Evolutionary conservation across 2,329 filamentous ascomycete genomes (phyloP).

Genomic region (Onygenales sp.): DNA sequence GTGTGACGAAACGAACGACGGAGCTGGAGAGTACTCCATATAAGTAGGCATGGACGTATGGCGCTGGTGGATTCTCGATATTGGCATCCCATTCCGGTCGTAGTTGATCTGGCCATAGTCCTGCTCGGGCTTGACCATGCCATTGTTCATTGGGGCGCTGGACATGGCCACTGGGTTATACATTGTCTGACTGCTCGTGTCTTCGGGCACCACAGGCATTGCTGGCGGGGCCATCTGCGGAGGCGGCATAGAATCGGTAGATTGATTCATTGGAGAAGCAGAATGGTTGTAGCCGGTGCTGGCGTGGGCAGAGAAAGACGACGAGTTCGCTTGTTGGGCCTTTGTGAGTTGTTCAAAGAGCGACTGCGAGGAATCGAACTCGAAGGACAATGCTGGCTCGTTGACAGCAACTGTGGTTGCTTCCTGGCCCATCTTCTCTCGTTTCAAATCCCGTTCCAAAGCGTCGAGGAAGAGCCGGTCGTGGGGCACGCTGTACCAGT

Average conservation of each 20-base stretch:
- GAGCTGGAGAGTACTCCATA: slow-evolving; percentile 94
- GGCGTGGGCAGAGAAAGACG: slow-evolving; percentile 79
- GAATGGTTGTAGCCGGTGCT: slow-evolving; percentile 65
- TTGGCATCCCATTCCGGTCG: slow-evolving; percentile 81
- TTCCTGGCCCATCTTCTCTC: slow-evolving; percentile 99
- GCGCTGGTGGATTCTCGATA: slow-evolving; percentile 75
- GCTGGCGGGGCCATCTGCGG: slow-evolving; percentile 60
- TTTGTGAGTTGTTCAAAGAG: slow-evolving; percentile 99
- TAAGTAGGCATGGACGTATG: slow-evolving; percentile 99
- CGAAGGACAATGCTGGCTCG: slow-evolving; percentile 94
- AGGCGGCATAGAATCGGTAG: slow-evolving; percentile 82
- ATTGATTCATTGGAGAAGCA: slow-evolving; percentile 79
- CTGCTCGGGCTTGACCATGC: slow-evolving; percentile 76
- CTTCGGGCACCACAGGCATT: slow-evolving; percentile 51
- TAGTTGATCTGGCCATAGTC: slow-evolving; percentile 77
- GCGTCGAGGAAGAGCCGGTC: slow-evolving; percentile 96
- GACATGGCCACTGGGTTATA: slow-evolving; percentile 64
- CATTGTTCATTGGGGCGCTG: slow-evolving; percentile 61
- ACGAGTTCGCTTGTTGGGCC: slow-evolving; percentile 96
- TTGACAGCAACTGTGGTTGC: slow-evolving; percentile 92
- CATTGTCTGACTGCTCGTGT: slow-evolving; percentile 56
- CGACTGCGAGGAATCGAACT: slow-evolving; percentile 98
- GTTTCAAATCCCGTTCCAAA: slow-evolving; percentile 91
- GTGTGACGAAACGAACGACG: slow-evolving; percentile 96
- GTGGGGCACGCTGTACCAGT: slow-evolving; percentile 99